Evolutionary conservation across 805 yeast genomes (phyloP), one percentile per base, ranked within the genome.

Genomic region (Barnettozyma botsteinii): DNA sequence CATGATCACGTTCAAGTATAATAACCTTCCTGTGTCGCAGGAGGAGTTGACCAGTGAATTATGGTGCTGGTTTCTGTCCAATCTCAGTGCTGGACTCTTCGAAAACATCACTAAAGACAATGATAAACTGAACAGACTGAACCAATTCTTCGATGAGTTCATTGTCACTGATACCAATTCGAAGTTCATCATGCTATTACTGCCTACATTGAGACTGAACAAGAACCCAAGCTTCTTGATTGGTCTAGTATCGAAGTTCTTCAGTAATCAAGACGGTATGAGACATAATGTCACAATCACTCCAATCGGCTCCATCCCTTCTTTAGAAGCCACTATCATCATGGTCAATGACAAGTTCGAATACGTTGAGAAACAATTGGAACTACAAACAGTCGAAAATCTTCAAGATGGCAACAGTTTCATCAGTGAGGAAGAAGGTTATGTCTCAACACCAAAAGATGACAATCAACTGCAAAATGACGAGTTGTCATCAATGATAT

Each of bases 61-160:
- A 15, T 61, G 65, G 62, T 53, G 63, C 15, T 64, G 69, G 69
- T 64, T 61, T 43, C 35, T 64, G 23, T 37, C 53, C n/a, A 60
- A 60, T 34, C 47, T 64, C 8, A 47, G 64, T 35, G 51, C 55
- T 12, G 69, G 68, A 1, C 52, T 55, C 23, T 64, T 64, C 42
- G 68, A 64, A 40, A 59, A 61, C 41, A 45, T 64, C 8, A 55
- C 55, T 2, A 46, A 50, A 10, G 58, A 63, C 37, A 40, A 47
- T 30, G 30, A 52, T 15, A 61, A 57, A 36, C 51, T 44, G 13
- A 46, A 56, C 3, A 48, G 56, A n/a, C 41, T 64, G 34, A 52
- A 52, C 37, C 48, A 59, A 23, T 60, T 60, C 33, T 44, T 64
- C 5, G 36, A 35, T 5, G 26, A 36, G 9, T 22, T 27, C 26